Base-by-base conservation (phyloP, 768 basidiomycete genomes). In the Gyrodon lividus region DNA sequence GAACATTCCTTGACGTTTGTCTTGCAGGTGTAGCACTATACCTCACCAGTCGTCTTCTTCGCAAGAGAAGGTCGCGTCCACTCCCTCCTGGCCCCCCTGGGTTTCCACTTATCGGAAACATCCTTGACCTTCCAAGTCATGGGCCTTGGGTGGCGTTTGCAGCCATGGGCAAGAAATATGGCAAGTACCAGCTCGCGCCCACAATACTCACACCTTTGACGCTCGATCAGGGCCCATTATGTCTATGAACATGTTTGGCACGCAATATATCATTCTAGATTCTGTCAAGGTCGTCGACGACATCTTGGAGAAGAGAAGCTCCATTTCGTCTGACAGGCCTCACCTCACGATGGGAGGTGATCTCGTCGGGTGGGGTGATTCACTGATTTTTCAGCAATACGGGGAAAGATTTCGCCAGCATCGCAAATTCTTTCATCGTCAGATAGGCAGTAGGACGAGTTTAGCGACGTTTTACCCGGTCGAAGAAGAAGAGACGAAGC, bases 71-170 rank as follows among this genome's bases (percentile, higher is more conserved):
- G 26, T 37, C 3, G 6, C 4, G 19, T 4, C 53, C 39, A 0
- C 48, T 43, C 19, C 60, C 52, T 4, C 60, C 51, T 10, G 57
- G 60, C 2, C 60, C 60, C 0, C 12, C 31, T 13, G 57, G 52
- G 22, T 53, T 50, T 40, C 80, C 73, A 5, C 28, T 83, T 6
- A 65, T 83, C 38, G 82, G 82, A 26, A 83, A 82, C 55, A 58
- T 79, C 6, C 60, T 81, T n/a, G 80, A 83, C 52, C 75, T 83
- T 72, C 81, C 81, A 23, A 65, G 66, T 13, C 67, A 73, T 34
- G 66, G 71, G 41, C 75, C 77, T 50, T 82, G 80, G 77, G 50
- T 77, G 16, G 77, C 76, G 0, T 80, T 80, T 50, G 71, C 74
- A 5, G 66, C 69, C 26, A 35, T 59, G 53, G 28, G 31, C 33